Evolutionary conservation across 2,329 filamentous ascomycete genomes (phyloP), one percentile per base, ranked within the genome.

Genomic region (Aspergillus bombycis): DNA sequence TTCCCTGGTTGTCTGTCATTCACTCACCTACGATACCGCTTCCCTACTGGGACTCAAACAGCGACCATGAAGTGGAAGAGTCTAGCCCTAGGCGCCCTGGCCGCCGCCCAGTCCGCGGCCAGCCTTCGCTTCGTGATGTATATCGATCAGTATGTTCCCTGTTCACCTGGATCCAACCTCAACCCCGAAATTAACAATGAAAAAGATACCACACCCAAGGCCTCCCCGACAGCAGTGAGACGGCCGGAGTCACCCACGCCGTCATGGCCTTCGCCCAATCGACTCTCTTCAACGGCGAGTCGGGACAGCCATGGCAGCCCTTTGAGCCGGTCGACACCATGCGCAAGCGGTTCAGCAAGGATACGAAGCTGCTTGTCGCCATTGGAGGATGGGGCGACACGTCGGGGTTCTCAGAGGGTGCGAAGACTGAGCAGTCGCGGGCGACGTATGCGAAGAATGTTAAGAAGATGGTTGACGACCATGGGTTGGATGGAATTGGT

Each of bases 331-430:
- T 89, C 2, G 71, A 76, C 0, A 80, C 82, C 4, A 79, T 88
- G 52, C 83, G 86, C 21, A 76, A 77, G 30, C 78, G 86, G 23
- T 89, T 88, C 61, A 72, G 80, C 14, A 73, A 82, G 0, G 80
- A 80, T 30, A 88, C 88, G 23, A 88, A 90, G 68, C 77, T 93
- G 26, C 84, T 90, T 79, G 83, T 93, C 43, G 89, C 91, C 23
- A 87, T 93, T 66, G 91, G 91, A 12, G 91, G 90, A 58, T 93
- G 91, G 90, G 90, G 89, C 0, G 88, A 92, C 64, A 88, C 85
- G 0, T 74, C 76, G 8, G 90, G 89, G 0, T 93, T 91, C 70
- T 83, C 84, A 0, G 74, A 48, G 1, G 89, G 84, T 0, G 86
- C 88, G 1, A 81, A 80, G 57, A 82, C 82, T 4, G 80, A 84